Percentiles rank a stretch among this genome's conserved stretches.
These are phyloP conservation scores for Pinus tabuliformis DNA, from an alignment of 75 land plant species.

Conservation along the genomic window DNA sequence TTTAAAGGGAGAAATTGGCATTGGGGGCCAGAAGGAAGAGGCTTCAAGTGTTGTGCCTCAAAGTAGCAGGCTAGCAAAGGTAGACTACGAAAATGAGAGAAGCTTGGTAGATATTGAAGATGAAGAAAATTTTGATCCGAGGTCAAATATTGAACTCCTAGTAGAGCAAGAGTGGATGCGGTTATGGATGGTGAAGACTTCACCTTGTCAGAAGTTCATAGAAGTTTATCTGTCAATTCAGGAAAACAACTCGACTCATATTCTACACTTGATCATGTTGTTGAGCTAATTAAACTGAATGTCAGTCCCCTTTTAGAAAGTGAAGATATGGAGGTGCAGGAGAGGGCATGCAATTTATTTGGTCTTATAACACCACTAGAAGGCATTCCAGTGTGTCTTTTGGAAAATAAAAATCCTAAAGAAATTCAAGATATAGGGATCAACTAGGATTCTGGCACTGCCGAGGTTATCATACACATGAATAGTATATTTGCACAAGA, in stretches of 20 bases:
- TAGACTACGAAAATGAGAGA: neutral
- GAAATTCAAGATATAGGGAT: no score
- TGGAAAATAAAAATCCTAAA: no score
- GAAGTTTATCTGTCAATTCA: neutral
- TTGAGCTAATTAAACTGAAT: constrained; percentile 50
- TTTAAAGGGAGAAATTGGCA: neutral
- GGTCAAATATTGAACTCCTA: neutral
- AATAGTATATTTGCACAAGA: no score
- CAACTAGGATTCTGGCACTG: no score
- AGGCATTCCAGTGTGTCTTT: no score
- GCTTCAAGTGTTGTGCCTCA: constrained; percentile 1
- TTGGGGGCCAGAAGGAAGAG: neutral
- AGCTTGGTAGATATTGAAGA: constrained; percentile 8
- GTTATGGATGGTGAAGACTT: neutral
- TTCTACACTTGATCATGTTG: constrained; percentile 23
- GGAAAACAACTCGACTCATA: constrained; percentile 7
- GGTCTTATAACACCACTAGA: no score
- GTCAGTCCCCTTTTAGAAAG: constrained; percentile 42
- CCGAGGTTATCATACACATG: no score
- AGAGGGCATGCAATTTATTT: no score
- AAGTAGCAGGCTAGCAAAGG: neutral
- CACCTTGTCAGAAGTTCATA: neutral
- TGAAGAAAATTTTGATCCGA: constrained; percentile 6
- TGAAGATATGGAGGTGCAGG: constrained; percentile 78
- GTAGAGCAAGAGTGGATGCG: neutral